Evolutionary conservation across 192 early-diverging fungal species (phyloP).

Genomic region (Mortierella alpina): DNA sequence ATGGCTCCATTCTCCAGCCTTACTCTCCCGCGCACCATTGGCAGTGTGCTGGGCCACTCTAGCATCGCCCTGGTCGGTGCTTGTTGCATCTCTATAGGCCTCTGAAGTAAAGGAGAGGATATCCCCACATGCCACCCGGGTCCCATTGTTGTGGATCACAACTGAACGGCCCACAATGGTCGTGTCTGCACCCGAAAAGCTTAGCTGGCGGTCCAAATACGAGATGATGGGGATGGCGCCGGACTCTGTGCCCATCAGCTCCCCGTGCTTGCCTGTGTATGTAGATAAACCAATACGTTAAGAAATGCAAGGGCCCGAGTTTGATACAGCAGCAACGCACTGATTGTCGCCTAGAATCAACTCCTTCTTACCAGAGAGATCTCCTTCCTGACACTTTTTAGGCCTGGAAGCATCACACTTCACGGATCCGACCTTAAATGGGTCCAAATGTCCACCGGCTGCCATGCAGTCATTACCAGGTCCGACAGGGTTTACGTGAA

Average conservation of each 20-base stretch:
- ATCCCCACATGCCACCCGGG: conserved; percentile 32
- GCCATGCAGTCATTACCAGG: conserved; percentile 28
- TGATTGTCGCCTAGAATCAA: neutral
- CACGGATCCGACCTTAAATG: conserved; percentile 7
- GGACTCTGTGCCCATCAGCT: conserved; percentile 11
- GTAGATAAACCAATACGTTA: neutral
- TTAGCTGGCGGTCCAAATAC: conserved; percentile 17
- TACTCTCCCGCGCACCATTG: no score
- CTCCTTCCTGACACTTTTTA: conserved; percentile 30
- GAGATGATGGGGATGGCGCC: neutral
- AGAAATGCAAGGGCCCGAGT: neutral
- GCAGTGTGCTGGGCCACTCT: no score
- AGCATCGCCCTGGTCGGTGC: neutral
- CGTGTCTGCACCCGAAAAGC: neutral
- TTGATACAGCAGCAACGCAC: neutral
- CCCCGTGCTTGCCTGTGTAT: conserved; percentile 31
- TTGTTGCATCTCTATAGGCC: neutral
- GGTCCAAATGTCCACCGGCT: conserved; percentile 39
- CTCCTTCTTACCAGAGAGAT: conserved; percentile 32
- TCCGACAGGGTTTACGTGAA: conserved; percentile 36
- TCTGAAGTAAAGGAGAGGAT: conserved; percentile 1
- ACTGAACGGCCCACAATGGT: conserved; percentile 33
- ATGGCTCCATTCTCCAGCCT: no score
- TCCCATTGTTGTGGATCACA: conserved; percentile 45
- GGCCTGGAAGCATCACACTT: conserved; percentile 14